phyloP scores from a whole-genome alignment of 768 basidiomycete species.

The Tulasnella sp. region DNA sequence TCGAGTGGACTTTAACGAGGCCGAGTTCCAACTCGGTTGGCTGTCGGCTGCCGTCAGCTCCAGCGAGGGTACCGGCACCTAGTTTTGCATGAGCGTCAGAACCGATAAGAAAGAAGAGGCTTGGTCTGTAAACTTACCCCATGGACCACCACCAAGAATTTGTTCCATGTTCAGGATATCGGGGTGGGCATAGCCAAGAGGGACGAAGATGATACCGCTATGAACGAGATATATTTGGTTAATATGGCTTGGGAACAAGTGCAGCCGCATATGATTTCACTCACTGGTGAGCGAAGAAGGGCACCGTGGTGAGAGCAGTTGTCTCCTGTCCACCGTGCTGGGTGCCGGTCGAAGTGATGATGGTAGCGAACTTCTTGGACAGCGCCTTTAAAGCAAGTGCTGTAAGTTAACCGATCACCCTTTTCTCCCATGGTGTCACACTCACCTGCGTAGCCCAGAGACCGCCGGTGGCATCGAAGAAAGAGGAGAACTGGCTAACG shows the following conservation, averaged over 20 bases:
- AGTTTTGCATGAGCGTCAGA: not conserved
- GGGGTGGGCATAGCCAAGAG: conserved; percentile 36
- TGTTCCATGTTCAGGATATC: conserved; percentile 34
- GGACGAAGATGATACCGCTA: conserved; percentile 38
- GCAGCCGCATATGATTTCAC: not conserved
- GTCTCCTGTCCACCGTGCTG: conserved; percentile 43
- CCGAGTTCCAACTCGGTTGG: conserved; percentile 19
- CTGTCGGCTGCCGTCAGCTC: conserved; percentile 27
- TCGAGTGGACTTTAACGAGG: conserved; percentile 2
- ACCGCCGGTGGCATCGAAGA: conserved; percentile 43
- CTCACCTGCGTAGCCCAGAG: conserved; percentile 32
- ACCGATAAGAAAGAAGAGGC: not conserved
- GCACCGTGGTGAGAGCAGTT: conserved; percentile 40
- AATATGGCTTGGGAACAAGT: not conserved
- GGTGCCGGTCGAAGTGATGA: conserved; percentile 40
- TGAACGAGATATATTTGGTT: conserved; percentile 37
- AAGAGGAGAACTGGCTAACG: conserved; percentile 40
- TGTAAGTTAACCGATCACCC: not conserved
- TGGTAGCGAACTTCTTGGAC: conserved; percentile 39
- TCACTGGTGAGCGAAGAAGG: conserved; percentile 27
- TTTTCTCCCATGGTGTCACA: not conserved
- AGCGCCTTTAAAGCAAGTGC: conserved; percentile 35
- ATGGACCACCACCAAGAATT: conserved; percentile 41
- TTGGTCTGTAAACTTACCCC: conserved; percentile 35
- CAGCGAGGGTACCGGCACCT: conserved; percentile 28